A percentile compares a stretch with the other conserved stretches of the same genome.
These are phyloP conservation scores for Urtica urens DNA, from an alignment of 306 rosid genomes.

Conservation along the genomic window DNA sequence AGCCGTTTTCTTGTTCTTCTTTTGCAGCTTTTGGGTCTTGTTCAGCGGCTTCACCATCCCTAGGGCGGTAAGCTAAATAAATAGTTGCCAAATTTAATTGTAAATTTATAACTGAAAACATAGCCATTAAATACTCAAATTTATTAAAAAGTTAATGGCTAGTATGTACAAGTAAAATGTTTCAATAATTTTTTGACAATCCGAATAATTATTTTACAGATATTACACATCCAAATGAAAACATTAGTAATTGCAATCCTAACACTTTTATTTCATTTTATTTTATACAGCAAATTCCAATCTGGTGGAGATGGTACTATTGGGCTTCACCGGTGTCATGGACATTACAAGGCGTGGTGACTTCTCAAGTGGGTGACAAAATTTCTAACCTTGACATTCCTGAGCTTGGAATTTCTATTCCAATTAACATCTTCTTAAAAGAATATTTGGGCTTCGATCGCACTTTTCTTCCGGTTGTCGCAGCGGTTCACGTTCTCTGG, in stretches of 20 bases:
- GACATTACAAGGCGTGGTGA: constrained; percentile 34
- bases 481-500: constrained; percentile 34
- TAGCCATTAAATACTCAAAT: no score
- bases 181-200: no score
- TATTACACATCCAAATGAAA: neutral
- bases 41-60: constrained; percentile 36
- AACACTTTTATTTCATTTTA: neutral
- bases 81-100: no score
- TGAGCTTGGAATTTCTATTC: constrained; percentile 7
- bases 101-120: no score
- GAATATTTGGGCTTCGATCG: constrained; percentile 29
- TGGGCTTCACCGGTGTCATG: constrained; percentile 34
- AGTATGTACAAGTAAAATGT: no score
- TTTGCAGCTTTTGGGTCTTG: constrained; percentile 36
- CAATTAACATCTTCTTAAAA: constrained; percentile 31
- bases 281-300: constrained; percentile 28
- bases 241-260: neutral
- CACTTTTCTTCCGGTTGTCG: constrained; percentile 35
- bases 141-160: no score
- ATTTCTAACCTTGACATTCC: constrained; percentile 17
- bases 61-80: constrained; percentile 21
- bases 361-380: constrained; percentile 32
- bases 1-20: constrained; percentile 30
- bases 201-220: no score
- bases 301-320: constrained; percentile 47